These are phyloP conservation scores for Lasiosphaeriaceae sp. DNA, from an alignment of 495 filamentous ascomycete genomes.

Conservation along the genomic window DNA sequence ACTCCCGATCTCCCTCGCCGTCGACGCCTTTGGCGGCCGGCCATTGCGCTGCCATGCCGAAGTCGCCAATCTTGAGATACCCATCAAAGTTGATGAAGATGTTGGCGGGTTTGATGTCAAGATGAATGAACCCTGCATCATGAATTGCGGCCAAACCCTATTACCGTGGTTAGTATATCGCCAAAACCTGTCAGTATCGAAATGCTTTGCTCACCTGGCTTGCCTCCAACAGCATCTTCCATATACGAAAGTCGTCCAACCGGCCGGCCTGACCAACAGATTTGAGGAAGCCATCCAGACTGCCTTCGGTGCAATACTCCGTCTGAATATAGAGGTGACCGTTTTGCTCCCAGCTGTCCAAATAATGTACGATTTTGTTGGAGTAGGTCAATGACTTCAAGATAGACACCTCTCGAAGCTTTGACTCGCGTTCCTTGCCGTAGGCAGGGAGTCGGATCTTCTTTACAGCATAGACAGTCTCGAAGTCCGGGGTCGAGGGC, in stretches of 20 bases:
- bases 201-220: constrained; percentile 57
- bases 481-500: constrained; percentile 41
- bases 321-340: constrained; percentile 90
- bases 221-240: constrained; percentile 90
- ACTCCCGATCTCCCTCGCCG: constrained; percentile 90
- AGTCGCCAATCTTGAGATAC: constrained; percentile 90
- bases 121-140: constrained; percentile 80
- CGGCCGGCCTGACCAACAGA: constrained; percentile 76
- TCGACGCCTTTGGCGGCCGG: constrained; percentile 74
- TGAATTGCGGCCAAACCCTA: constrained; percentile 89
- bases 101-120: constrained; percentile 95
- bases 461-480: constrained; percentile 82
- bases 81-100: constrained; percentile 89
- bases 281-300: constrained; percentile 74
- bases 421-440: constrained; percentile 72
- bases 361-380: constrained; percentile 77
- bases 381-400: constrained; percentile 65
- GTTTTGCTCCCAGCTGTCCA: constrained; percentile 81
- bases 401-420: constrained; percentile 75
- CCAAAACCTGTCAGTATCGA: neutral
- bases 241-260: constrained; percentile 94
- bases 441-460: constrained; percentile 76
- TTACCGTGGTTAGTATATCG: constrained; percentile 28
- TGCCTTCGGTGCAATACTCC: constrained; percentile 91
- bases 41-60: constrained; percentile 83